These are phyloP conservation scores for Arbutus unedo DNA, from an alignment of 148 eudicot species.

Conservation along the genomic window DNA sequence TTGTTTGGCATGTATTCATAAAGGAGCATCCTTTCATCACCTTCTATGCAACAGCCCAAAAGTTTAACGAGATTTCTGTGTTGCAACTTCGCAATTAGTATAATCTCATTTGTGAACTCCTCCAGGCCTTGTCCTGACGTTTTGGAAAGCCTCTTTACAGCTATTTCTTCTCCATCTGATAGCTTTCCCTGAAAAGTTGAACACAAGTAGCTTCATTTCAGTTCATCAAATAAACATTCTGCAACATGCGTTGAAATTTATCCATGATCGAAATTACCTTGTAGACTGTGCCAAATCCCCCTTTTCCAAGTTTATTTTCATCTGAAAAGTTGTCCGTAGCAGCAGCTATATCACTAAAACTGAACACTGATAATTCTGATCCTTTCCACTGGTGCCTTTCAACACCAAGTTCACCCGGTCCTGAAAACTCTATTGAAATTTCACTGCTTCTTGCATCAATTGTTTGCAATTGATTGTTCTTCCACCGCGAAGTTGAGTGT, in stretches of 20 bases:
- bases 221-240: not conserved
- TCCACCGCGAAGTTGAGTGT: not conserved
- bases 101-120: slow-evolving; percentile 62
- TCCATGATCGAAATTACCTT: slow-evolving; percentile 34
- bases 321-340: slow-evolving; percentile 46
- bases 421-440: slow-evolving; percentile 31
- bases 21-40: slow-evolving; percentile 59
- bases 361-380: slow-evolving; percentile 33
- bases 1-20: slow-evolving; percentile 68
- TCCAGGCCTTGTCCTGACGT: slow-evolving; percentile 64
- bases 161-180: slow-evolving; percentile 51
- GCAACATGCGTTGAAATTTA: not conserved
- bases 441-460: slow-evolving; percentile 22
- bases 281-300: slow-evolving; percentile 71
- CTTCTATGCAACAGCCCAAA: slow-evolving; percentile 44
- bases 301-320: slow-evolving; percentile 58
- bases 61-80: slow-evolving; percentile 63
- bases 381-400: slow-evolving; percentile 31
- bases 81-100: slow-evolving; percentile 55
- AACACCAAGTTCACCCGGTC: slow-evolving; percentile 19
- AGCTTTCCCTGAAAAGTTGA: slow-evolving; percentile 39
- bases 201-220: not conserved
- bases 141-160: slow-evolving; percentile 68
- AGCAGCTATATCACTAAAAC: slow-evolving; percentile 34
- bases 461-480: slow-evolving; percentile 18